Conservation (phyloP, 805 yeast species). For the Hanseniaspora jakobsenii region DNA sequence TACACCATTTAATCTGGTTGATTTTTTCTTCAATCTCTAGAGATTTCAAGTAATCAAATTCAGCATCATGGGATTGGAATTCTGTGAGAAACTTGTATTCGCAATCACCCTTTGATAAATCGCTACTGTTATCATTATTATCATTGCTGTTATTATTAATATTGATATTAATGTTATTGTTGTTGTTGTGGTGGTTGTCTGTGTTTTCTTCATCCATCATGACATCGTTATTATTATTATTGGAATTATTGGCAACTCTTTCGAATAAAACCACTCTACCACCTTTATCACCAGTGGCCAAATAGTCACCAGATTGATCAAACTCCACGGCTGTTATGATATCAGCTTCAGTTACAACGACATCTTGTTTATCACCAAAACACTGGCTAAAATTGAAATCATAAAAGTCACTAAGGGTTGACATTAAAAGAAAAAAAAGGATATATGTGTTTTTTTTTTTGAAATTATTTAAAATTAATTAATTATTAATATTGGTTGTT, state of each 20-base stretch:
- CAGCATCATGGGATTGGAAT: constrained; percentile 97
- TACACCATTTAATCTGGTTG: constrained; percentile 94
- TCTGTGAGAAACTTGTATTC: constrained; percentile 94
- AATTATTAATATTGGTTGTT: neutral
- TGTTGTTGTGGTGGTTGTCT: too few species aligned
- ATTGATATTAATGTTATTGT: too few species aligned
- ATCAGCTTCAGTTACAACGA: constrained; percentile 93
- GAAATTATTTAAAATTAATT: too few species aligned
- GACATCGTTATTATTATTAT: constrained; percentile 1
- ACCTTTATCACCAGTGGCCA: constrained; percentile 98
- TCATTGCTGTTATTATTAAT: neutral
- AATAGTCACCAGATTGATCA: constrained; percentile 83
- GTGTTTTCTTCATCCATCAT: constrained; percentile 15
- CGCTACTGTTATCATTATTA: constrained; percentile 23
- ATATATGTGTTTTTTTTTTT: neutral
- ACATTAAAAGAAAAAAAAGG: constrained; percentile 27
- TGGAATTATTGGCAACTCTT: constrained; percentile 51
- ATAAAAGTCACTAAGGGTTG: constrained; percentile 18
- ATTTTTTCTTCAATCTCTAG: constrained; percentile 96
- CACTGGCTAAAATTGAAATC: constrained; percentile 79
- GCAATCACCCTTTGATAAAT: constrained; percentile 43
- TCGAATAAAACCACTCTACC: constrained; percentile 95
- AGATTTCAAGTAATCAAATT: constrained; percentile 89
- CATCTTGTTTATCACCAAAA: constrained; percentile 97
- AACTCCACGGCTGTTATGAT: constrained; percentile 95